A percentile compares a stretch with the other conserved stretches of the same genome.
These are phyloP conservation scores for Pyronema omphalodes DNA, from an alignment of 495 filamentous ascomycete genomes.

Conservation along the genomic window DNA sequence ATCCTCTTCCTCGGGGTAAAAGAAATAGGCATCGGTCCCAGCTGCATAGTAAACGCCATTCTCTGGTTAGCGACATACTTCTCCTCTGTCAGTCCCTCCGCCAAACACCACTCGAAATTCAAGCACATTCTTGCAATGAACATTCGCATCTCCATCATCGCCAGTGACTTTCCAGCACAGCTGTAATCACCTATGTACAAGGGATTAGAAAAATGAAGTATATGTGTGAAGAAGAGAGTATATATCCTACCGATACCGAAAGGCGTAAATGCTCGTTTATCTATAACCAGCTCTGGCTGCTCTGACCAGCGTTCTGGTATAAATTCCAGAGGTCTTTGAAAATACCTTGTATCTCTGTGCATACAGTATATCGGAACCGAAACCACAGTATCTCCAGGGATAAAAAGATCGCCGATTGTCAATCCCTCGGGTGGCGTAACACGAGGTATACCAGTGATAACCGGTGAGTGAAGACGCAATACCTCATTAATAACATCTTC, in stretches of 20 bases:
- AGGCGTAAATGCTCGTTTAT: background rate
- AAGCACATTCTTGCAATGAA: background rate
- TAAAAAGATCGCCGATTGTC: background rate
- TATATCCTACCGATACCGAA: background rate
- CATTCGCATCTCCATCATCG: background rate
- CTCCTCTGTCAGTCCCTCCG: background rate
- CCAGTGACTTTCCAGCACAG: background rate
- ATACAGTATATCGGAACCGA: background rate
- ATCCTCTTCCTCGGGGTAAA: too few relatives aligned
- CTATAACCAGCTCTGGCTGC: background rate
- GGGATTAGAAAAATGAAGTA: too few relatives aligned
- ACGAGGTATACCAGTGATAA: background rate
- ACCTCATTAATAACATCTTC: background rate
- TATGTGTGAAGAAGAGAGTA: too few relatives aligned
- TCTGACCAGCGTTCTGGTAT: too few relatives aligned
- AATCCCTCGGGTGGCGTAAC: background rate
- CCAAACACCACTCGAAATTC: background rate
- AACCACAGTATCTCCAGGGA: background rate
- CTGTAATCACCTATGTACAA: background rate
- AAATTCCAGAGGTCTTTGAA: background rate
- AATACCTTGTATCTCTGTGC: background rate
- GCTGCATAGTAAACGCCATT: background rate
- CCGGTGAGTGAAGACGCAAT: background rate
- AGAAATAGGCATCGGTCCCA: too few relatives aligned
- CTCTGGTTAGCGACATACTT: background rate